A percentile compares a stretch with the other conserved stretches of the same genome.
Evolutionary conservation across 495 filamentous ascomycete genomes (phyloP).

Genomic region (Aspergillus nidulans): DNA sequence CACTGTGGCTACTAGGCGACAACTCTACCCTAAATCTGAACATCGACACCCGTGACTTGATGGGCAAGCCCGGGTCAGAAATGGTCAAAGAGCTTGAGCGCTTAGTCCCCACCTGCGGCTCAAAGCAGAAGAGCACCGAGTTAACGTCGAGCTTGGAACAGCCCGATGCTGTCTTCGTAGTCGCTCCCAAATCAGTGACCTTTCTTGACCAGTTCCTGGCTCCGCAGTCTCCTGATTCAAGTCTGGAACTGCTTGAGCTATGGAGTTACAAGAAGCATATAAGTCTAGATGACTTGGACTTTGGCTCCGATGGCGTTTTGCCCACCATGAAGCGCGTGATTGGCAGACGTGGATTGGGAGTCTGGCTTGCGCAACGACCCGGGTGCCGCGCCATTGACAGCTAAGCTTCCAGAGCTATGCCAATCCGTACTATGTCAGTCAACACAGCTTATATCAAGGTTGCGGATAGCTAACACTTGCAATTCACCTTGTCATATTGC

Average conservation of each 20-base stretch:
- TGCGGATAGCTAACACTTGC: background rate
- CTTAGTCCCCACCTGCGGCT: conserved; percentile 51
- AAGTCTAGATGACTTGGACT: conserved; percentile 90
- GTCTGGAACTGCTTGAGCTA: conserved; percentile 51
- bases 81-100: conserved; percentile 56
- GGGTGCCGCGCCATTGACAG: conserved; percentile 15
- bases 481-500: no score
- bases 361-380: conserved; percentile 52
- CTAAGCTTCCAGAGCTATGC: background rate
- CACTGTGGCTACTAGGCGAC: conserved; percentile 83
- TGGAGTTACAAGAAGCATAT: conserved; percentile 74
- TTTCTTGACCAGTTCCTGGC: conserved; percentile 62
- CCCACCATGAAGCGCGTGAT: conserved; percentile 70
- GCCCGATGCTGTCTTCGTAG: conserved; percentile 51
- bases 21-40: conserved; percentile 54
- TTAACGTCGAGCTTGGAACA: background rate
- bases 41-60: conserved; percentile 71
- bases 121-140: background rate
- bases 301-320: conserved; percentile 76
- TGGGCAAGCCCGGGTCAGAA: conserved; percentile 63
- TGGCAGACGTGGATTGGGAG: conserved; percentile 71
- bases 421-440: conserved; percentile 2
- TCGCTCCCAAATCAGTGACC: conserved; percentile 65
- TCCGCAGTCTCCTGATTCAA: conserved; percentile 21
- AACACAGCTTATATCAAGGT: background rate